These are phyloP conservation scores for Phytophthora colocasiae DNA, from an alignment of 352 stramenopile species.

Conservation along the genomic window DNA sequence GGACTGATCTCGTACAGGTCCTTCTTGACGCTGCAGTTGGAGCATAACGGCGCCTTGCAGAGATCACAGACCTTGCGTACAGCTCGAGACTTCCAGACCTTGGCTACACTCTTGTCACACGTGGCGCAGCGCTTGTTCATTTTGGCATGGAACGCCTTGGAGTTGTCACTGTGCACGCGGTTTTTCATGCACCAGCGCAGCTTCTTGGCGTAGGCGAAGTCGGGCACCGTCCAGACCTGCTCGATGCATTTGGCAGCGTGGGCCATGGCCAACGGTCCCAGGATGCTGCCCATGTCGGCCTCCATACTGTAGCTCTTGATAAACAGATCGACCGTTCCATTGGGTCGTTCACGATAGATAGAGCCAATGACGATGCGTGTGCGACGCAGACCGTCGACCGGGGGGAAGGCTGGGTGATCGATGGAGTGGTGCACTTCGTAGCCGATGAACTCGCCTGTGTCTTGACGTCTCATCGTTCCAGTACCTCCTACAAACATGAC, in stretches of 20 bases:
- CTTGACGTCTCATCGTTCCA: conserved; percentile 37
- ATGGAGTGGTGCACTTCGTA: conserved; percentile 73
- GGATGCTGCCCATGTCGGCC: conserved; percentile 40
- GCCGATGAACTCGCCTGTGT: conserved; percentile 53
- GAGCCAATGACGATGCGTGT: conserved; percentile 45
- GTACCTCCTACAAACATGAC: conserved; percentile 52
- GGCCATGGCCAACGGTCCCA: conserved; percentile 37
- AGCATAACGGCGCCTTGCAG: conserved; percentile 43
- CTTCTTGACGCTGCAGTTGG: conserved; percentile 34
- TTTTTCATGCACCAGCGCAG: conserved; percentile 44
- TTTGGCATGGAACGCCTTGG: conserved; percentile 35
- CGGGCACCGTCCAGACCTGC: conserved; percentile 39
- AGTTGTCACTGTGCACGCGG: conserved; percentile 32
- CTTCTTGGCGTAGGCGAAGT: conserved; percentile 47
- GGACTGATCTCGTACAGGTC: conserved; percentile 38
- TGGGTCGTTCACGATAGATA: conserved; percentile 36
- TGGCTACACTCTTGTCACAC: conserved; percentile 28
- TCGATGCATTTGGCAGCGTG: conserved; percentile 45
- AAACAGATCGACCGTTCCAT: conserved; percentile 45
- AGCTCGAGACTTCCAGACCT: conserved; percentile 22
- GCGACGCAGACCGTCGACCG: conserved; percentile 42
- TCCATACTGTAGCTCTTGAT: conserved; percentile 54
- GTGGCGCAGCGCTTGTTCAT: conserved; percentile 30
- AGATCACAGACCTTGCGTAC: conserved; percentile 28
- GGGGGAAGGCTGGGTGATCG: conserved; percentile 39